Conservation (phyloP, 1,284 basidiomycete species). For the Puccinia hordei region DNA sequence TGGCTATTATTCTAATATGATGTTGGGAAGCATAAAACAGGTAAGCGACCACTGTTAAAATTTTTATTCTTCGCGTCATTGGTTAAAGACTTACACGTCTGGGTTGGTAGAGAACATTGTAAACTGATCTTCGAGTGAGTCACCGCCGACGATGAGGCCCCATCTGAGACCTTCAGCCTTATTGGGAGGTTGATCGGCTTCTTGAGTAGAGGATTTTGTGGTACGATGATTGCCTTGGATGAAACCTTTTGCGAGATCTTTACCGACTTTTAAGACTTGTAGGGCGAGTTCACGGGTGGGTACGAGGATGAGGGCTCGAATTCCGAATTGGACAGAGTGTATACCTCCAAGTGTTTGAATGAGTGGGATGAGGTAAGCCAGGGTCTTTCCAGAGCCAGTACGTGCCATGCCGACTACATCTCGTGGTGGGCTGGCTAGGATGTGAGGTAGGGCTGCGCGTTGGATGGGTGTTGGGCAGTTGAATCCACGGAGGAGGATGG, state of each 20-base stretch:
- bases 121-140: constrained; percentile 93
- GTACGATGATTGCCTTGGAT: constrained; percentile 64
- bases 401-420: constrained; percentile 98
- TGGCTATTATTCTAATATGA: constrained; percentile 79
- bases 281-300: constrained; percentile 92
- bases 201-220: constrained; percentile 59
- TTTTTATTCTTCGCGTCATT: constrained; percentile 58
- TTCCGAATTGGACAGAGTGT: constrained; percentile 78
- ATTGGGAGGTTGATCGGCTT: constrained; percentile 62
- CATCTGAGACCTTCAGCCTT: constrained; percentile 72
- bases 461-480: constrained; percentile 96
- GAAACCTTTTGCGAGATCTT: constrained; percentile 82
- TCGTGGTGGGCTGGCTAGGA: constrained; percentile 79
- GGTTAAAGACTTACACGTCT: constrained; percentile 72
- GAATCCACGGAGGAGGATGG: constrained; percentile 88
- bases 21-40: constrained; percentile 50
- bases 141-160: constrained; percentile 94
- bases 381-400: constrained; percentile 96
- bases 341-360: constrained; percentile 80
- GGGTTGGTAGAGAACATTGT: constrained; percentile 92
- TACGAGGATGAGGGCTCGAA: constrained; percentile 82
- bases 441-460: constrained; percentile 80
- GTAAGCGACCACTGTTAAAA: background rate
- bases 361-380: constrained; percentile 92
- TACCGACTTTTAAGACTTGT: constrained; percentile 91